Percentiles rank a stretch among this genome's conserved stretches.
Conservation (phyloP, 108 stramenopile genomes). For the Schizochytrium sp. region DNA sequence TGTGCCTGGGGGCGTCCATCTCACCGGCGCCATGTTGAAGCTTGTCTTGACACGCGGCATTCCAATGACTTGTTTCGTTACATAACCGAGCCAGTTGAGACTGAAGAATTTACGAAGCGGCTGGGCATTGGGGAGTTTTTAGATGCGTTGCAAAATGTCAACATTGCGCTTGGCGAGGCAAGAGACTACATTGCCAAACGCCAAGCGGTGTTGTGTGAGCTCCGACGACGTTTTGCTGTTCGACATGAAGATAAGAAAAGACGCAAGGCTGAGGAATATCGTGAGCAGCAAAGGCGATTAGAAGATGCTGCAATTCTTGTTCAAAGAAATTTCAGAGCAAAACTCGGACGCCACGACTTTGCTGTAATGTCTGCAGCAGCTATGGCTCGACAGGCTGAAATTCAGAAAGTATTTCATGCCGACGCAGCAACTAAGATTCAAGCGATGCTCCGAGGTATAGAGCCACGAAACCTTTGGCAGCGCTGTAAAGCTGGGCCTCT, state of each 20-base stretch:
- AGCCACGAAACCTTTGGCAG: neutral
- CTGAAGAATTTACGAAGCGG: neutral
- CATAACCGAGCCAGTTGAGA: neutral
- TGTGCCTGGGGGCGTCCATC: neutral
- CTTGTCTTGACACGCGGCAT: neutral
- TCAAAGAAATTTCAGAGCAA: neutral
- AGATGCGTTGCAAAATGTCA: neutral
- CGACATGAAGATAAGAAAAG: neutral
- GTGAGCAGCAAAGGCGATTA: neutral
- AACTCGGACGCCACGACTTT: neutral
- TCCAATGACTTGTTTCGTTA: neutral
- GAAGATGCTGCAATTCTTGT: slow-evolving; percentile 1
- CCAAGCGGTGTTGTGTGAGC: slow-evolving; percentile 6
- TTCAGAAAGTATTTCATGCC: too few species aligned
- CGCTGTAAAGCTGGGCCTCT: too few species aligned
- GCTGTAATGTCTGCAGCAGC: neutral
- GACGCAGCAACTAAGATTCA: neutral
- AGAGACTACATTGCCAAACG: slow-evolving; percentile 19
- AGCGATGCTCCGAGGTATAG: neutral
- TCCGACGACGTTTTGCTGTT: neutral
- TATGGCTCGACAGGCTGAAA: neutral
- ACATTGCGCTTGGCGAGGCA: slow-evolving; percentile 39
- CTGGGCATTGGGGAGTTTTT: neutral
- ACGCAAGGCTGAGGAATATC: neutral
- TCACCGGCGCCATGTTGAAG: neutral